phyloP scores from a whole-genome alignment of 768 basidiomycete species.

The Boletellus emodensis region DNA sequence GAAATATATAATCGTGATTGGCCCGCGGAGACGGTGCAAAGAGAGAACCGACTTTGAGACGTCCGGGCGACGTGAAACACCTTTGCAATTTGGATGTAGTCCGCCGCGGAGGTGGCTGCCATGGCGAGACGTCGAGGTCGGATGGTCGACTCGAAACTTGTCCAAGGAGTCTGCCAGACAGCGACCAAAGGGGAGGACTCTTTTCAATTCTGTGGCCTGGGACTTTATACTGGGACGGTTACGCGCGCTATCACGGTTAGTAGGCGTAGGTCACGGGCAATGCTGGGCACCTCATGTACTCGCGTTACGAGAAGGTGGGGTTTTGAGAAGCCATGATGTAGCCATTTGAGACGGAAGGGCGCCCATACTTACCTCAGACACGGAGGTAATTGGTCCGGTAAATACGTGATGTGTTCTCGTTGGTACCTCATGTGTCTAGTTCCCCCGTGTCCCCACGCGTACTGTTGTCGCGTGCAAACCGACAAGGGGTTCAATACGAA shows the following conservation, averaged over 20 bases:
- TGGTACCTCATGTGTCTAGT: neutral
- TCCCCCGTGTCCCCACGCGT: neutral
- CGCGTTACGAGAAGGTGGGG: neutral
- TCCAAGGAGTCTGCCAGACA: neutral
- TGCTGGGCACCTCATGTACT: neutral
- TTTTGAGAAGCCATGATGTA: neutral
- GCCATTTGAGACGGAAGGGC: neutral
- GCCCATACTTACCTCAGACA: neutral
- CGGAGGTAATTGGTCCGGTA: neutral
- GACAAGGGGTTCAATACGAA: neutral
- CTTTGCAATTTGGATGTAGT: constrained; percentile 1
- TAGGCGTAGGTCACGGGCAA: neutral
- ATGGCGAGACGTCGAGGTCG: neutral
- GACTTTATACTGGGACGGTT: neutral
- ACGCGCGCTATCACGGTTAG: neutral
- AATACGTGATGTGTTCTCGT: neutral
- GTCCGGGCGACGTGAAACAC: constrained; percentile 3
- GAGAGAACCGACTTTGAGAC: constrained; percentile 11
- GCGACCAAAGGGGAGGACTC: neutral
- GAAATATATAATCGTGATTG: neutral
- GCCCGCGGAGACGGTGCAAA: neutral
- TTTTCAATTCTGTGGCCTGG: neutral
- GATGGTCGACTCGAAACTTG: constrained; percentile 1
- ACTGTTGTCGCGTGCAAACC: no score
- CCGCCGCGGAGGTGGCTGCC: neutral